Conservation (phyloP, 805 yeast genomes). For the Saccharomycopsis javanensis region DNA sequence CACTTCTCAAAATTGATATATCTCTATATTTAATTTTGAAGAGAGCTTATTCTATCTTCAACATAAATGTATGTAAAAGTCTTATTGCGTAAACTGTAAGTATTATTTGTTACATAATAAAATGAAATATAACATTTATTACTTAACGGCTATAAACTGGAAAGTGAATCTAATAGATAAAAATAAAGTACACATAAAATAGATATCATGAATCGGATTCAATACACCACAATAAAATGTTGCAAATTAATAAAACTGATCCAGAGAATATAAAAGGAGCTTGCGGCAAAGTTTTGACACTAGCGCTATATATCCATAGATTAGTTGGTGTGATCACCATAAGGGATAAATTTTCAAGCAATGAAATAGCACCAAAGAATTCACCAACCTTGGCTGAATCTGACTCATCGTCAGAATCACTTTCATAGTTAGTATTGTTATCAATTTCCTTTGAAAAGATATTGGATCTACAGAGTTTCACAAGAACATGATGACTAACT, state of each 20-base stretch:
- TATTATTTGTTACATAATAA: neutral
- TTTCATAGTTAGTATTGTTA: slow-evolving; percentile 23
- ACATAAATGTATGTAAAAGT: neutral
- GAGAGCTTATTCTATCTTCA: neutral
- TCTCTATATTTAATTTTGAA: neutral
- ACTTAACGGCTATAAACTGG: too few species aligned
- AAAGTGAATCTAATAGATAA: neutral
- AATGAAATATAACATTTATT: too few species aligned
- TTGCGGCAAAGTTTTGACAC: neutral
- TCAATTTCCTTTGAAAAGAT: slow-evolving; percentile 14
- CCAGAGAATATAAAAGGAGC: neutral
- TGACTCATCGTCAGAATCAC: slow-evolving; percentile 20
- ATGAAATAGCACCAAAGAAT: slow-evolving; percentile 59
- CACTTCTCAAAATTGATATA: neutral
- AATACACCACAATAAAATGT: neutral
- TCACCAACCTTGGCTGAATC: slow-evolving; percentile 37
- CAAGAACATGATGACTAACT: slow-evolving; percentile 1
- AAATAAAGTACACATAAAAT: neutral
- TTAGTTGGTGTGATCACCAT: slow-evolving; percentile 24
- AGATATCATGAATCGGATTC: neutral
- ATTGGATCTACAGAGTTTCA: slow-evolving; percentile 7
- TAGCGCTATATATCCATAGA: neutral
- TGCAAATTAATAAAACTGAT: neutral
- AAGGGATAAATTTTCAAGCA: slow-evolving; percentile 42
- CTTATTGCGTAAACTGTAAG: neutral